phyloP scores from a whole-genome alignment of 768 basidiomycete species.

The Boletus barrowsii region DNA sequence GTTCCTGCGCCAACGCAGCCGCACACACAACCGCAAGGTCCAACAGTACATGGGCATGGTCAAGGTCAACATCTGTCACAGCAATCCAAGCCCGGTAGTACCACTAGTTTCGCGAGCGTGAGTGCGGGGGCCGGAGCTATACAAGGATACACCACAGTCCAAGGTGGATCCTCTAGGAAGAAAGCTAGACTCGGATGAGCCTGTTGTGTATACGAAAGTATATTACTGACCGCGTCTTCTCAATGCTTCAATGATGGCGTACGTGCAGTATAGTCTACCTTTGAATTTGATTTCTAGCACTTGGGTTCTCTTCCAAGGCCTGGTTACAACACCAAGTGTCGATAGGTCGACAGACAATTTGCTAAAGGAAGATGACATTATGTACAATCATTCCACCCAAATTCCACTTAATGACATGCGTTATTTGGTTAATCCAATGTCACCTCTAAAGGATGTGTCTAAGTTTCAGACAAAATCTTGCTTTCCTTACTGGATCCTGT shows the following conservation, averaged over 20 bases:
- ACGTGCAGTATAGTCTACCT: too few relatives aligned
- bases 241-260: too few relatives aligned
- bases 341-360: too few relatives aligned
- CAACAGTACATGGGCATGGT: slow-evolving; percentile 45
- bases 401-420: too few relatives aligned
- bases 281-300: too few relatives aligned
- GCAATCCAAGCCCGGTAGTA: slow-evolving; percentile 54
- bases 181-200: slow-evolving; percentile 53
- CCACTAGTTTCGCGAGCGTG: slow-evolving; percentile 59
- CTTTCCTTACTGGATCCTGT: slow-evolving; percentile 10
- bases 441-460: background rate
- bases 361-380: too few relatives aligned
- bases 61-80: slow-evolving; percentile 41
- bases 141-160: slow-evolving; percentile 28
- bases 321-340: too few relatives aligned
- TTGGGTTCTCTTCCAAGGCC: too few relatives aligned
- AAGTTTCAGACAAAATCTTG: background rate
- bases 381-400: too few relatives aligned
- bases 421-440: too few relatives aligned
- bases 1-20: slow-evolving; percentile 46
- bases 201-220: background rate
- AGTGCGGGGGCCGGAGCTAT: slow-evolving; percentile 49
- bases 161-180: slow-evolving; percentile 48
- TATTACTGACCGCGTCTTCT: too few relatives aligned
- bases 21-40: slow-evolving; percentile 41